phyloP scores from a whole-genome alignment of 768 basidiomycete species.

The Lentinus tigrinus region DNA sequence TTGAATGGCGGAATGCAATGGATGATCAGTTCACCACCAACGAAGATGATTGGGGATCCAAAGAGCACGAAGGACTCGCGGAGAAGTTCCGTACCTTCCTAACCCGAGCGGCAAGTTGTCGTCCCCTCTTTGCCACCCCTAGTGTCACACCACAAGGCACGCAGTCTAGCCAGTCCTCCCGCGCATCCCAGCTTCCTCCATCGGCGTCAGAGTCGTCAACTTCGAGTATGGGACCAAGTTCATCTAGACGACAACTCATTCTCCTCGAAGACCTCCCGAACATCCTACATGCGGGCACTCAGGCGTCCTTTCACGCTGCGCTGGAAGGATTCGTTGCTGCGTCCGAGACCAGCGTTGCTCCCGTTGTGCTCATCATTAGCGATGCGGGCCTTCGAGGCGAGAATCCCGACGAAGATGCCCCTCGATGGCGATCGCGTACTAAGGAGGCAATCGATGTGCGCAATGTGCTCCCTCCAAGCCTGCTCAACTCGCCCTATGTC shows the following conservation, averaged over 20 bases:
- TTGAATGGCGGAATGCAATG: conserved; percentile 81
- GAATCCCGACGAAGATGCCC: conserved; percentile 42
- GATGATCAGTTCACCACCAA: conserved; percentile 41
- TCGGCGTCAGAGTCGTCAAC: conserved; percentile 7
- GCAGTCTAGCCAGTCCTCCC: neutral
- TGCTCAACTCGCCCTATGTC: conserved; percentile 72
- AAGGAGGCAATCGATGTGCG: conserved; percentile 66
- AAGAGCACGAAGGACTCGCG: conserved; percentile 48
- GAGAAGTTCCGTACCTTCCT: conserved; percentile 79
- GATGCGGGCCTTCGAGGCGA: conserved; percentile 81
- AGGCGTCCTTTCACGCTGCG: conserved; percentile 69
- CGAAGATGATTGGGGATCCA: conserved; percentile 6
- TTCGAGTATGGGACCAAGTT: neutral
- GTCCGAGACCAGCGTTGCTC: conserved; percentile 37
- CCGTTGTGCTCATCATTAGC: conserved; percentile 81
- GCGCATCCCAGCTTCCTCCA: neutral
- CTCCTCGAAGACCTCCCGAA: conserved; percentile 93
- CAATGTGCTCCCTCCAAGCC: conserved; percentile 64
- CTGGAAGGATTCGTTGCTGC: conserved; percentile 54
- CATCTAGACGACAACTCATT: conserved; percentile 51
- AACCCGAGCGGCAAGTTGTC: conserved; percentile 61
- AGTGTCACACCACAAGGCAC: neutral
- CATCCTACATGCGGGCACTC: conserved; percentile 70
- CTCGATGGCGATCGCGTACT: conserved; percentile 42
- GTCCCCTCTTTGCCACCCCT: conserved; percentile 42